Conservation (phyloP, 1,139 yeast genomes). For the Cylindricascospora bacillispora region DNA sequence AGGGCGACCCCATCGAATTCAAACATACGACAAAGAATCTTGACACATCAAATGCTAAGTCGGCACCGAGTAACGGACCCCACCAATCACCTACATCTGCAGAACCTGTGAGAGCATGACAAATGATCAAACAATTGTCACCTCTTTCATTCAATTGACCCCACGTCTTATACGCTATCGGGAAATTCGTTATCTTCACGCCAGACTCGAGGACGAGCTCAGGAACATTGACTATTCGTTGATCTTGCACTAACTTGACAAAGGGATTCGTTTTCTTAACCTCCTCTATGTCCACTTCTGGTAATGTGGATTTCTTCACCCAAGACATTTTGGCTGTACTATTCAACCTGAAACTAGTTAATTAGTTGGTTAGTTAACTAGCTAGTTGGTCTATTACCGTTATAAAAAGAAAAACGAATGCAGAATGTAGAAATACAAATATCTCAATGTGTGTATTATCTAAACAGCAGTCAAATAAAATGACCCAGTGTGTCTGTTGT, state of each 20-base stretch:
- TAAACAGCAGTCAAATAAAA: no score
- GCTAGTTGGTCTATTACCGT: constrained; percentile 1
- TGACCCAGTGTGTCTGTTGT: no score
- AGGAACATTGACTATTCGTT: constrained; percentile 72
- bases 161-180: constrained; percentile 95
- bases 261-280: constrained; percentile 41
- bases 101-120: constrained; percentile 94
- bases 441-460: no score
- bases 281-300: constrained; percentile 17
- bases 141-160: constrained; percentile 57
- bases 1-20: constrained; percentile 89
- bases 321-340: constrained; percentile 4
- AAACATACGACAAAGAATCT: constrained; percentile 76
- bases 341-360: neutral
- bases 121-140: constrained; percentile 71
- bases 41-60: constrained; percentile 81
- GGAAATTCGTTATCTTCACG: constrained; percentile 56
- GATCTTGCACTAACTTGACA: constrained; percentile 62
- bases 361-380: neutral
- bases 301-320: constrained; percentile 4
- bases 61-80: constrained; percentile 89
- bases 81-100: constrained; percentile 97
- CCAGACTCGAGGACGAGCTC: constrained; percentile 71
- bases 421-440: no score
- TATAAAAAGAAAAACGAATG: no score